Base-by-base conservation (phyloP, 2,329 filamentous ascomycete species). In the Talaromyces verruculosus region DNA sequence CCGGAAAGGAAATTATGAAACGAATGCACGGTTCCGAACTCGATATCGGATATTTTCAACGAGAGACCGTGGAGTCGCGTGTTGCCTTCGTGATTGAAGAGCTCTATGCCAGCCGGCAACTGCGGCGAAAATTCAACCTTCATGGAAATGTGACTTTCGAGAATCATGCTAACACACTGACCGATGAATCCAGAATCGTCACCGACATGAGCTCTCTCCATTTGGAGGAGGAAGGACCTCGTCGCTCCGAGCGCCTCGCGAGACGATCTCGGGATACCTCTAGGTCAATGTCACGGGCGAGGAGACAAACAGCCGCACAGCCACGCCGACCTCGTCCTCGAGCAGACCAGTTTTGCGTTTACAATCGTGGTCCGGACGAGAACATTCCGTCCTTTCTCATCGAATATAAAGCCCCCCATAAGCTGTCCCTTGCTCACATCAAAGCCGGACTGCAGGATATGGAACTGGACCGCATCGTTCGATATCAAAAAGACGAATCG, bases 351-450 rank as follows among this genome's bases (percentile, higher is more conserved):
- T 77, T 77, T 63, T 78, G 75, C 68, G 58, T 61, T 17, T 61
- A 61, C 15, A 61, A 61, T 11, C 10, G 11, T 19, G 35, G 58
- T 1, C 35, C 37, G 10, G 68, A 69, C 2, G 53, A n/a, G 22
- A 70, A 71, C 67, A 57, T 72, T 19, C 70, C 72, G 3, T 73
- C 71, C 25, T 74, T 70, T 64, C 69, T 77, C 45, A 72, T 74
- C 35, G 78, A 85, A 71, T 83, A 84, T 68, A 85, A 84, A 73
- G 69, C 79, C 17, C 82, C 80, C 0, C 77, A 83, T 69, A 83
- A 84, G 69, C 70, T 85, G 1, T 79, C 79, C 5, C 71, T 76
- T 41, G 69, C 68, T 15, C 76, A 82, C 68, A 79, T 85, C 61
- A 77, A 78, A 39, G 64, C 74, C 30, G 78, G 82, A 37, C 75